These are phyloP conservation scores for Aspergillus ustus DNA, from an alignment of 2,329 filamentous ascomycete species.

Conservation along the genomic window DNA sequence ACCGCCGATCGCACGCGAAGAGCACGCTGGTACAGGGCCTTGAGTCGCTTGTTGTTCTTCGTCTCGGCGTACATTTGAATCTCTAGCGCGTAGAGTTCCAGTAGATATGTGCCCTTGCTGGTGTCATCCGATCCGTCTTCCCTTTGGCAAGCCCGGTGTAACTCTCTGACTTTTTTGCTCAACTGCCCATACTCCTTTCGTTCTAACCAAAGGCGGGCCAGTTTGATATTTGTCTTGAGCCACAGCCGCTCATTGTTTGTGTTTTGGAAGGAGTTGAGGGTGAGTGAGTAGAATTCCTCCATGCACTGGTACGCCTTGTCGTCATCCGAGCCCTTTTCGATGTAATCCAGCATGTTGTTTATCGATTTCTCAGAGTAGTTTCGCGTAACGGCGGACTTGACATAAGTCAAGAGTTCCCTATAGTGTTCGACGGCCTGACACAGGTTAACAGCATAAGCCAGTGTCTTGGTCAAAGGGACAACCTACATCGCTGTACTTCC, in stretches of 20 bases:
- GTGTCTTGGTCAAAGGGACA: not conserved
- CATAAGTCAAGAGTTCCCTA: constrained; percentile 91
- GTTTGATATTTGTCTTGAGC: constrained; percentile 98
- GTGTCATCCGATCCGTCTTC: constrained; percentile 82
- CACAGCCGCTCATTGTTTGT: constrained; percentile 97
- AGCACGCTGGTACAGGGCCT: constrained; percentile 88
- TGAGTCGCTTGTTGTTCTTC: constrained; percentile 95
- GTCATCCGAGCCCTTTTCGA: constrained; percentile 85
- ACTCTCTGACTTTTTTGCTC: constrained; percentile 80
- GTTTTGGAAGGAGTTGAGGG: constrained; percentile 90
- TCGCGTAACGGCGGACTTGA: constrained; percentile 93
- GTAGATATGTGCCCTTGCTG: constrained; percentile 92
- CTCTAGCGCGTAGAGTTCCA: constrained; percentile 95
- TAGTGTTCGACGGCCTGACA: constrained; percentile 86
- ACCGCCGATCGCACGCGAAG: constrained; percentile 94
- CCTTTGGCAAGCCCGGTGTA: constrained; percentile 86
- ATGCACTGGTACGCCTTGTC: constrained; percentile 77
- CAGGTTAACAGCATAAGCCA: constrained; percentile 10
- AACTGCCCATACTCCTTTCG: constrained; percentile 84
- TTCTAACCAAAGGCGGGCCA: constrained; percentile 87
- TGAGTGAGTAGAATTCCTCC: constrained; percentile 94
- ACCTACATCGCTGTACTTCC: constrained; percentile 77
- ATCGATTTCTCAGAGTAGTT: constrained; percentile 99
- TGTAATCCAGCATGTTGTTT: constrained; percentile 98
- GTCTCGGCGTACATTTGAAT: constrained; percentile 99